Base-by-base conservation (phyloP, 2,329 filamentous ascomycete genomes). In the Trichocomaceae sp. region DNA sequence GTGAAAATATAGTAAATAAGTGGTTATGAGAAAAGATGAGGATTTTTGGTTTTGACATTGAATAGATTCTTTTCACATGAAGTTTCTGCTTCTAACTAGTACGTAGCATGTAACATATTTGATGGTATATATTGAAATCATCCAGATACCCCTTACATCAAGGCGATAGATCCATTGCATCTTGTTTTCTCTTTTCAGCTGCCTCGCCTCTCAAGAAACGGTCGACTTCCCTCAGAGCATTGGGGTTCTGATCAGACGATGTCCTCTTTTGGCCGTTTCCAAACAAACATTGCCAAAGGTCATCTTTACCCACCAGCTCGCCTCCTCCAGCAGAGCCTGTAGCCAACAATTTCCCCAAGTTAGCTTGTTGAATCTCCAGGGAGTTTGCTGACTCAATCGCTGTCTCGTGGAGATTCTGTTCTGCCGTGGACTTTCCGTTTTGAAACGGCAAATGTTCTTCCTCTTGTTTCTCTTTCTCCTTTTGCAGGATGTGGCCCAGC, bases 211-310 rank as follows among this genome's bases (percentile, higher is more conserved):
- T 74, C 57, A 83, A 62, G 59, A 80, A 75, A 33, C 77, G 71
- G 5, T 66, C 73, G 29, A 82, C 71, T 56, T 80, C 78, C 53
- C 65, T 64, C 46, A 74, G 68, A 49, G 75, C 59, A 51, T 66
- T 60, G 10, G 58, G 58, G 13, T 55, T 49, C 22, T 53, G 55
- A 37, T 45, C 54, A 39, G 44, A 59, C 56, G 61, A 66, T 64
- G 55, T 56, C 52, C 61, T 66, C 65, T 57, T 58, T 57, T 68
- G 71, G 35, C 66, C 66, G 15, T 78, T 77, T 0, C 88, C 87
- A 76, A 96, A 96, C 1, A 96, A 73, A 70, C 92, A 97, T 59
- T 83, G 82, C 92, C 91, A 96, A 44, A 97, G 66, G 68, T 96
- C 92, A 12, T 83, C 80, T 59, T 86, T 81, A 45, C 83, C 79